Conservation (phyloP, 495 filamentous ascomycete genomes). For the Entonaema liquescens region DNA sequence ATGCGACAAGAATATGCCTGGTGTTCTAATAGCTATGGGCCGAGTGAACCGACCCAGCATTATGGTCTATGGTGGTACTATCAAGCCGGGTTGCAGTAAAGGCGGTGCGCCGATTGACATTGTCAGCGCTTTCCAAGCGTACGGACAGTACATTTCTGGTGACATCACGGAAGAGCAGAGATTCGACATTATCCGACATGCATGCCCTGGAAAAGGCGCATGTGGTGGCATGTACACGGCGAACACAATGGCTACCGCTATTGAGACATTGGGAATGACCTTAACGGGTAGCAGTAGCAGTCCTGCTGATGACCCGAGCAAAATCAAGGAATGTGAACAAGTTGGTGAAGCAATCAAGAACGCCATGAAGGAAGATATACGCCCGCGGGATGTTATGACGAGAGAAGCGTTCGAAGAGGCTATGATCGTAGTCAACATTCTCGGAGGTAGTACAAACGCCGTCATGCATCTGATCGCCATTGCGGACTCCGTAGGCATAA, state of each 20-base stretch:
- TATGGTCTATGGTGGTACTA: conserved; percentile 97
- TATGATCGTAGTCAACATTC: conserved; percentile 94
- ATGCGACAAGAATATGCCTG: conserved; percentile 99
- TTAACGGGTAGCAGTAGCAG: conserved; percentile 92
- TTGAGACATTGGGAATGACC: conserved; percentile 95
- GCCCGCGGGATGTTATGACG: conserved; percentile 88
- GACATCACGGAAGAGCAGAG: conserved; percentile 91
- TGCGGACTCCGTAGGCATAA: conserved; percentile 90
- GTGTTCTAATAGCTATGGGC: conserved; percentile 97
- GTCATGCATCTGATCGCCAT: conserved; percentile 97
- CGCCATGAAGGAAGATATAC: conserved; percentile 86
- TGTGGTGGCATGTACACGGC: conserved; percentile 99
- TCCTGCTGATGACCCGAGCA: conserved; percentile 86
- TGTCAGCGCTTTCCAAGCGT: conserved; percentile 96
- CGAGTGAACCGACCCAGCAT: conserved; percentile 90
- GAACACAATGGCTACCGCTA: conserved; percentile 98
- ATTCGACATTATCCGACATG: conserved; percentile 93
- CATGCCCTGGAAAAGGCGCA: conserved; percentile 91
- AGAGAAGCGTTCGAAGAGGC: conserved; percentile 94
- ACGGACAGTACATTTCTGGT: conserved; percentile 91
- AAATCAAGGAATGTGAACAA: conserved; percentile 83
- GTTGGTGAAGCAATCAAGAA: conserved; percentile 88
- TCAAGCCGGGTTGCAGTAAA: conserved; percentile 87
- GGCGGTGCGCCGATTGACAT: conserved; percentile 87
- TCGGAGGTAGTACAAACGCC: conserved; percentile 95